Conservation (phyloP, 2,329 filamentous ascomycete genomes). For the Ascochyta clinopodiicola region DNA sequence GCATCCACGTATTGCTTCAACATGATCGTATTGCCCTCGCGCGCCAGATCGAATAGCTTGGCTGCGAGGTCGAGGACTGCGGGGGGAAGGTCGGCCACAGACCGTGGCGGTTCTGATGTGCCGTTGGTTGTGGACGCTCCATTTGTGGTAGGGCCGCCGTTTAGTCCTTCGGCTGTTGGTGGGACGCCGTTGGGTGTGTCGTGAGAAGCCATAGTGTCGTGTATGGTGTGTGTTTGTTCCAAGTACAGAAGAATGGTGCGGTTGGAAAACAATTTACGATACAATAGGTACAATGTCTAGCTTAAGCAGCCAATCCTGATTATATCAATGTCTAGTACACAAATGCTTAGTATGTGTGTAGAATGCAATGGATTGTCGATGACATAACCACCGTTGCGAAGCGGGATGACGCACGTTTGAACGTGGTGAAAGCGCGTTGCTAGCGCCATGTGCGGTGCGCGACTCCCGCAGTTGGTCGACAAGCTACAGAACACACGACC, state of each 20-base stretch:
- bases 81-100: slow-evolving; percentile 58
- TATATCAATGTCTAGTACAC: slow-evolving; percentile 6
- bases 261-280: too few relatives aligned
- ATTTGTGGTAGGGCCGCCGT: slow-evolving; percentile 1
- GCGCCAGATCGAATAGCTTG: slow-evolving; percentile 71
- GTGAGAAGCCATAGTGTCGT: slow-evolving; percentile 23
- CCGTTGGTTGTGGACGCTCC: slow-evolving; percentile 3
- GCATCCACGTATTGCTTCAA: slow-evolving; percentile 70
- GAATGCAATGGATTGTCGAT: slow-evolving; percentile 23
- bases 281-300: too few relatives aligned
- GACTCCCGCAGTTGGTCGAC: slow-evolving; percentile 16
- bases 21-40: slow-evolving; percentile 62
- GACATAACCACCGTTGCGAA: slow-evolving; percentile 32
- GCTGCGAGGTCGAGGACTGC: slow-evolving; percentile 71
- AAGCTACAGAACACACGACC: slow-evolving; percentile 1
- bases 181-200: slow-evolving; percentile 20
- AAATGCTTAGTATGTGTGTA: slow-evolving; percentile 20
- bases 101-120: slow-evolving; percentile 10
- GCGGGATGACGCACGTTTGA: slow-evolving; percentile 22
- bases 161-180: slow-evolving; percentile 8
- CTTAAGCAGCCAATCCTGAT: background rate
- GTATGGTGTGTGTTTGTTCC: background rate
- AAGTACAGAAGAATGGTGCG: too few relatives aligned
- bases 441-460: slow-evolving; percentile 19
- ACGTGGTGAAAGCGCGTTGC: slow-evolving; percentile 23